These are phyloP conservation scores for Articulospora tetracladia DNA, from an alignment of 495 filamentous ascomycete genomes.

Conservation along the genomic window DNA sequence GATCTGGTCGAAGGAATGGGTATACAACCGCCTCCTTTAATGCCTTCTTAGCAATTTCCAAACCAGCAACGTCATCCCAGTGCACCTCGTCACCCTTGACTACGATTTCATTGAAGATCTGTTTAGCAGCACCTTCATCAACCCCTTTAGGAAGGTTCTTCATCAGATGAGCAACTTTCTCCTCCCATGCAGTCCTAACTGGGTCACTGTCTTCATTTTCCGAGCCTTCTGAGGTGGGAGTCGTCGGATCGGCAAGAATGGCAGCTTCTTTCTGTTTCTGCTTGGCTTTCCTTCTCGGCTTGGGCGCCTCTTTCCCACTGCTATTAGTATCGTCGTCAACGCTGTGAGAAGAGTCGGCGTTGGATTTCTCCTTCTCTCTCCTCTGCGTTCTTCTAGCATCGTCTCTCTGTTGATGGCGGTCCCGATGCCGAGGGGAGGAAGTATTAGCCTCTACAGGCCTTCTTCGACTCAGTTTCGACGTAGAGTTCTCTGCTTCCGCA, in stretches of 20 bases:
- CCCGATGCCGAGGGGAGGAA: slow-evolving; percentile 28
- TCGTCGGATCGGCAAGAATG: slow-evolving; percentile 24
- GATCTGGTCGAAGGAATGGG: slow-evolving; percentile 90
- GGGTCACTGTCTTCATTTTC: slow-evolving; percentile 6
- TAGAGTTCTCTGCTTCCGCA: slow-evolving; percentile 1
- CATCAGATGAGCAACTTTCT: slow-evolving; percentile 50
- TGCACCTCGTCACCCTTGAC: slow-evolving; percentile 91
- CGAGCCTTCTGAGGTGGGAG: slow-evolving; percentile 22
- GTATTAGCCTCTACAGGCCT: slow-evolving; percentile 24
- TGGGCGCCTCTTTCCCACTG: slow-evolving; percentile 24
- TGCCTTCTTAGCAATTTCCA: slow-evolving; percentile 86
- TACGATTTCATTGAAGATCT: slow-evolving; percentile 95
- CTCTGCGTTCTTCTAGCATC: slow-evolving; percentile 16
- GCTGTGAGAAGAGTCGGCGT: slow-evolving; percentile 31
- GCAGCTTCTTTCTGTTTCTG: slow-evolving; percentile 23
- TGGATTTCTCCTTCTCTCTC: slow-evolving; percentile 18
- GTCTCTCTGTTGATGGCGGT: slow-evolving; percentile 21
- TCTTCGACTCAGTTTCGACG: slow-evolving; percentile 11
- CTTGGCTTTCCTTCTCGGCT: slow-evolving; percentile 19
- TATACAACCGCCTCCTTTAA: slow-evolving; percentile 97
- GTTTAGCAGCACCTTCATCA: slow-evolving; percentile 76
- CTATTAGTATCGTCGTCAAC: slow-evolving; percentile 34
- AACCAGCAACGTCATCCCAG: slow-evolving; percentile 91
- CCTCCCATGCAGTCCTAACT: slow-evolving; percentile 42
- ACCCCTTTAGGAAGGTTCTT: slow-evolving; percentile 76